Evolutionary conservation across 1,284 basidiomycete species (phyloP).

Genomic region (Ustilago tritici): DNA sequence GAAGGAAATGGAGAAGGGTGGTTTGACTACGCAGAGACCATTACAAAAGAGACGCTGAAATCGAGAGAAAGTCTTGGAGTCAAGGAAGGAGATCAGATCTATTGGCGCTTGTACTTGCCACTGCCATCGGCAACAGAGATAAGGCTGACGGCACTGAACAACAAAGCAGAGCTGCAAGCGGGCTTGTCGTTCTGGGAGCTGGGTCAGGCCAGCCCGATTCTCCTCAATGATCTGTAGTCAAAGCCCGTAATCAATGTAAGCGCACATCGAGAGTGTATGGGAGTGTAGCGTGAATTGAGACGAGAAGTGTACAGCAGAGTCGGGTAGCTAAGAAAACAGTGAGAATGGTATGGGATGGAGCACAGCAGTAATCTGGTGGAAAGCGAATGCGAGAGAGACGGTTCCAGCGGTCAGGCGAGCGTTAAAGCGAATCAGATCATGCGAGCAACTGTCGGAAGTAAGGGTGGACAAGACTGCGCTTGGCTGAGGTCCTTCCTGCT

Average conservation of each 20-base stretch:
- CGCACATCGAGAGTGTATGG: background rate
- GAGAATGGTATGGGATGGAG: slow-evolving; percentile 17
- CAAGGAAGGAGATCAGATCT: slow-evolving; percentile 35
- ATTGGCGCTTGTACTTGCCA: slow-evolving; percentile 39
- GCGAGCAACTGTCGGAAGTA: slow-evolving; percentile 45
- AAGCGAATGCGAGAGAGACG: background rate
- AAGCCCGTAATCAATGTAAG: background rate
- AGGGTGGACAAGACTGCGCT: slow-evolving; percentile 45
- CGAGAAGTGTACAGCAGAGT: slow-evolving; percentile 3
- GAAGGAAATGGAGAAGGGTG: slow-evolving; percentile 17
- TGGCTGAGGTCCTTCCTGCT: slow-evolving; percentile 79
- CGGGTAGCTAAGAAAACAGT: background rate
- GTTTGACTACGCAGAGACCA: slow-evolving; percentile 41
- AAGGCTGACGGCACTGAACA: slow-evolving; percentile 12
- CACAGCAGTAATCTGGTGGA: background rate
- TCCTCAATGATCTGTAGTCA: slow-evolving; percentile 26
- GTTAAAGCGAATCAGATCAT: slow-evolving; percentile 1
- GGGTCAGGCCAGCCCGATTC: slow-evolving; percentile 31
- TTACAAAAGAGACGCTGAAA: slow-evolving; percentile 11
- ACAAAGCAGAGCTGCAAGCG: background rate
- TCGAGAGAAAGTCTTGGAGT: slow-evolving; percentile 13
- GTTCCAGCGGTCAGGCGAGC: background rate
- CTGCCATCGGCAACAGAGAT: slow-evolving; percentile 8
- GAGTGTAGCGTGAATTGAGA: background rate
- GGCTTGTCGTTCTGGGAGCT: slow-evolving; percentile 49